These are phyloP conservation scores for Macrophomina phaseolina DNA, from an alignment of 2,329 filamentous ascomycete genomes.

Conservation along the genomic window DNA sequence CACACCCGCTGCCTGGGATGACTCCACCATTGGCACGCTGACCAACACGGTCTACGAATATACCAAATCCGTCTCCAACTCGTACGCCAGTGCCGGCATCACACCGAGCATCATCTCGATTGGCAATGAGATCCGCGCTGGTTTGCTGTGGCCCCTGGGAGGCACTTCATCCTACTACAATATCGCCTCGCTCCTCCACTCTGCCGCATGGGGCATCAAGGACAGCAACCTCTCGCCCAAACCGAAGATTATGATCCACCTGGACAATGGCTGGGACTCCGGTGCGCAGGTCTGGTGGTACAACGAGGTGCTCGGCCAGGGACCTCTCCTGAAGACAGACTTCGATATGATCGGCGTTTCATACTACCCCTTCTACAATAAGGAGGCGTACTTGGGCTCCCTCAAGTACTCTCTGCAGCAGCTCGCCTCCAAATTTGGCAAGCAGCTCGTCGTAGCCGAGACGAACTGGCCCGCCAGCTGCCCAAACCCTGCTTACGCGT, in stretches of 20 bases:
- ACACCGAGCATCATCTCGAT: conserved; percentile 69
- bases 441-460: conserved; percentile 72
- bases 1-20: conserved; percentile 67
- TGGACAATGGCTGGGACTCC: conserved; percentile 77
- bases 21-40: conserved; percentile 62
- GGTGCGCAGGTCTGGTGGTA: conserved; percentile 70
- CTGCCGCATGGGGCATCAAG: conserved; percentile 67
- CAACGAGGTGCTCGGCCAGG: conserved; percentile 56
- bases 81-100: conserved; percentile 63
- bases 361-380: conserved; percentile 75
- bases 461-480: conserved; percentile 73
- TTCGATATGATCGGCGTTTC: conserved; percentile 76
- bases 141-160: conserved; percentile 71
- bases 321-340: conserved; percentile 58
- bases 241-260: conserved; percentile 75
- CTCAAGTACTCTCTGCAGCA: conserved; percentile 63
- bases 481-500: conserved; percentile 42
- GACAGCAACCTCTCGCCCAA: conserved; percentile 62
- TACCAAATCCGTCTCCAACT: conserved; percentile 65
- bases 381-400: conserved; percentile 62
- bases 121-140: conserved; percentile 74
- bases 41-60: conserved; percentile 71
- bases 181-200: conserved; percentile 68
- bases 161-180: conserved; percentile 58
- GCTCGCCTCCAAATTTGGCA: conserved; percentile 66